Evolutionary conservation across 768 basidiomycete genomes (phyloP).

Genomic region (Steccherinum ochraceum): DNA sequence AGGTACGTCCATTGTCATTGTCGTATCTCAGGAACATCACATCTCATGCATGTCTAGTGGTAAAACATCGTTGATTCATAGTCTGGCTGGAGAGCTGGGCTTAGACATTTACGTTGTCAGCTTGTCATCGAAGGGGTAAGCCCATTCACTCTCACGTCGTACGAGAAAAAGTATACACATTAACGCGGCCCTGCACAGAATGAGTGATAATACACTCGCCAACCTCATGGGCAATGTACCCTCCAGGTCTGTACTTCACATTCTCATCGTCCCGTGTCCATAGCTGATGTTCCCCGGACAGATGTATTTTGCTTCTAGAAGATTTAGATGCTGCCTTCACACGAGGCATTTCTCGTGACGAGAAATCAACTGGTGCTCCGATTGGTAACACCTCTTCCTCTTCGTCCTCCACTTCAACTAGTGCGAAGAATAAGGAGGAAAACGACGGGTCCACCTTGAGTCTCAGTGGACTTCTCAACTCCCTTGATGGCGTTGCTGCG

Average conservation of each 20-base stretch:
- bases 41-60: constrained; percentile 48
- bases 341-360: constrained; percentile 78
- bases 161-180: not conserved
- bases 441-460: constrained; percentile 79
- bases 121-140: constrained; percentile 80
- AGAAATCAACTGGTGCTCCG: constrained; percentile 70
- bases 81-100: constrained; percentile 76
- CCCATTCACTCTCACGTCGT: constrained; percentile 4
- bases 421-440: constrained; percentile 28
- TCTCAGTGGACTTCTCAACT: constrained; percentile 81
- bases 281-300: constrained; percentile 23
- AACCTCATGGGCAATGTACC: constrained; percentile 88
- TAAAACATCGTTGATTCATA: constrained; percentile 83
- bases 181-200: constrained; percentile 37
- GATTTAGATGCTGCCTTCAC: constrained; percentile 93
- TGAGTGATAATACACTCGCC: constrained; percentile 86
- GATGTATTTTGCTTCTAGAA: constrained; percentile 90
- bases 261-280: constrained; percentile 2
- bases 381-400: constrained; percentile 38
- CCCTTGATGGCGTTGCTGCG: constrained; percentile 80
- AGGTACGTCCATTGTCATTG: too few species aligned
- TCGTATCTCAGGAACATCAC: too few species aligned
- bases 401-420: constrained; percentile 24
- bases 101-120: constrained; percentile 91
- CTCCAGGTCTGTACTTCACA: constrained; percentile 46